Evolutionary conservation across 495 filamentous ascomycete genomes (phyloP).

Genomic region (Trichoderma reesei): DNA sequence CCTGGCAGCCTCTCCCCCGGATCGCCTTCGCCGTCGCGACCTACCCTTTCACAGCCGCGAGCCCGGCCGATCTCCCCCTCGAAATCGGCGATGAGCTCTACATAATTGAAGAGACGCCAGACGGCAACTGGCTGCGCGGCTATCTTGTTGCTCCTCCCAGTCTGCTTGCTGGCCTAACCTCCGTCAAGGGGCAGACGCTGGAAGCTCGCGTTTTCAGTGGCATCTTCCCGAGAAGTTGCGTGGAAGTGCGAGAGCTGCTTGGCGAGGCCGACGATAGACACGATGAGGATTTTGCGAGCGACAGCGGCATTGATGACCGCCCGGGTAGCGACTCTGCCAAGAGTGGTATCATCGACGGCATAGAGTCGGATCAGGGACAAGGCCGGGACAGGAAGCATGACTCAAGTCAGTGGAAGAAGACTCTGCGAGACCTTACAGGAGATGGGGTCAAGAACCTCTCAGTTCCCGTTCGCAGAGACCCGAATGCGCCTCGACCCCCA

Average conservation of each 20-base stretch:
- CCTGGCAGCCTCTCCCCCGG: constrained; percentile 91
- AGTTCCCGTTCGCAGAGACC: constrained; percentile 36
- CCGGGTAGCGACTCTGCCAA: constrained; percentile 37
- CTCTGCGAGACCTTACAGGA: constrained; percentile 19
- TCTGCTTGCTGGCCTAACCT: constrained; percentile 83
- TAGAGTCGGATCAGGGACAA: constrained; percentile 19
- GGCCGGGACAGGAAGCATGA: constrained; percentile 11
- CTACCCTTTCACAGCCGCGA: constrained; percentile 80
- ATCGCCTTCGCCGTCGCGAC: constrained; percentile 96
- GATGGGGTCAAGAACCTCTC: constrained; percentile 27
- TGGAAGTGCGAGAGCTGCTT: constrained; percentile 67
- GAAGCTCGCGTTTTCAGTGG: constrained; percentile 94
- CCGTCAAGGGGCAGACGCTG: constrained; percentile 81
- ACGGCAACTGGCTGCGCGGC: constrained; percentile 86
- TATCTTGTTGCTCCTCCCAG: constrained; percentile 93
- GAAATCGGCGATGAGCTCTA: constrained; percentile 97
- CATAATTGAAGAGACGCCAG: constrained; percentile 85
- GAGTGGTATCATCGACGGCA: constrained; percentile 25
- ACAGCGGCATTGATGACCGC: constrained; percentile 19
- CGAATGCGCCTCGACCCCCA: constrained; percentile 62
- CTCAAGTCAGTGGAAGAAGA: constrained; percentile 18
- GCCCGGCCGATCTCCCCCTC: constrained; percentile 85
- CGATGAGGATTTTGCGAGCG: constrained; percentile 25
- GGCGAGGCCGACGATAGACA: constrained; percentile 47
- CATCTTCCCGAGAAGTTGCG: constrained; percentile 89